These are phyloP conservation scores for Lactarius vividus DNA, from an alignment of 768 basidiomycete species.

Conservation along the genomic window DNA sequence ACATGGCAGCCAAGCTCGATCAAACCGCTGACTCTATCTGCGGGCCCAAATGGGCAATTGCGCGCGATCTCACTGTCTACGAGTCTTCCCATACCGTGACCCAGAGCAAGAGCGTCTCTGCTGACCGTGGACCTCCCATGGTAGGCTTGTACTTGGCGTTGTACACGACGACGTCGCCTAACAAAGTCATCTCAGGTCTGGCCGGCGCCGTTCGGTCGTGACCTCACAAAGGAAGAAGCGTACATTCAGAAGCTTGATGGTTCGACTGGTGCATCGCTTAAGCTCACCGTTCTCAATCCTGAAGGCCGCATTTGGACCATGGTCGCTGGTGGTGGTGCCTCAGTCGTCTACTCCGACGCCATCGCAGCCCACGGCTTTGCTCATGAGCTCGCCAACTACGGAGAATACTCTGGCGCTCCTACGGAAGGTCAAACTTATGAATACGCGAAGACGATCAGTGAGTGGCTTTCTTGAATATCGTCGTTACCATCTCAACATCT, in stretches of 20 bases:
- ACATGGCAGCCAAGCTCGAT: slow-evolving; percentile 99
- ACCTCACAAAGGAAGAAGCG: slow-evolving; percentile 97
- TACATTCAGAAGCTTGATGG: slow-evolving; percentile 98
- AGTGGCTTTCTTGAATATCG: slow-evolving; percentile 33
- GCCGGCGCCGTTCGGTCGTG: slow-evolving; percentile 95
- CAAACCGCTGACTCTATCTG: slow-evolving; percentile 98
- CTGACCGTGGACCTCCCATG: slow-evolving; percentile 98
- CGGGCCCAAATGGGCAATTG: slow-evolving; percentile 98
- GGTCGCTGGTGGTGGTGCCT: slow-evolving; percentile 96
- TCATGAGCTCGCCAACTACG: slow-evolving; percentile 98
- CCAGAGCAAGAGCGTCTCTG: slow-evolving; percentile 53
- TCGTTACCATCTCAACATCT: slow-evolving; percentile 15
- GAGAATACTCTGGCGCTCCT: slow-evolving; percentile 98
- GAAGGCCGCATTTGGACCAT: slow-evolving; percentile 99
- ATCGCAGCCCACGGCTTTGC: slow-evolving; percentile 93
- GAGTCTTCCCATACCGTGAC: slow-evolving; percentile 48
- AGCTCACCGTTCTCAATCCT: slow-evolving; percentile 93
- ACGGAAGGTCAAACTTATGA: slow-evolving; percentile 99
- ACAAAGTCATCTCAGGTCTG: slow-evolving; percentile 48
- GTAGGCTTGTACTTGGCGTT: slow-evolving; percentile 37
- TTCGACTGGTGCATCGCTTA: slow-evolving; percentile 96
- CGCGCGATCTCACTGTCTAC: slow-evolving; percentile 81
- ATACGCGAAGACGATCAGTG: slow-evolving; percentile 97
- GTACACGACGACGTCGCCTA: neutral
- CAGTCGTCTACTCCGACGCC: slow-evolving; percentile 68